Base-by-base conservation (phyloP, 1,284 basidiomycete species). In the Cutaneotrichosporon dermatis region DNA sequence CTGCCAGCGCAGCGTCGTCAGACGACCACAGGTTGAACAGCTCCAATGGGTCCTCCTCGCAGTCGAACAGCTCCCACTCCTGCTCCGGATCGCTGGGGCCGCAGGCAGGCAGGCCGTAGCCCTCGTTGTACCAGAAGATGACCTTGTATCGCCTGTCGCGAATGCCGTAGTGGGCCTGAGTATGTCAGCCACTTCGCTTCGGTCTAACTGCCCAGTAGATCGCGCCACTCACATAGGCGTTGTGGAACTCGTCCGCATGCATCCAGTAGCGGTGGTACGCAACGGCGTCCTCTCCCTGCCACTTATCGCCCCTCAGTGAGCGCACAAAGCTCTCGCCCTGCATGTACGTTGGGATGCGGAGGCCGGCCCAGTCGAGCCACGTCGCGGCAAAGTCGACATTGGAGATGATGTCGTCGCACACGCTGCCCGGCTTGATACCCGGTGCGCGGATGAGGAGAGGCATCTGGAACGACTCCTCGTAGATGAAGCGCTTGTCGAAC, bases 401-500 rank as follows among this genome's bases (percentile, higher is more conserved):
- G 7, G 54, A 58, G 46, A 68, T 34, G 36, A 68, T 66, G 59
- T 68, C 65, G 53, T 63, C 60, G 54, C 57, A 63, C 9, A 66
- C 61, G 4, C 57, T 51, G 12, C 67, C 67, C 10, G 67, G 55
- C 45, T 55, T 54, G 60, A 69, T 64, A 10, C 57, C 56, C 1
- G 67, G 67, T 12, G 53, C 61, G 10, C 55, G 49, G 44, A 66
- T 57, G 16, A 69, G 44, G 45, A 69, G 61, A 1, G 67, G 67
- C 67, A 69, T 69, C 55, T 69, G 67, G 65, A 63, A 63, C 1
- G 42, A 48, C 44, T 63, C 62, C 46, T 63, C 62, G 54, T 63
- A 63, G 52, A 69, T 67, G 62, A 69, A 69, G 8, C 67, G 66
- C 55, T 69, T 69, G 57, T 69, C 67, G 57, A 69, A 69, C 67